Base-by-base conservation (phyloP, 1,284 basidiomycete genomes). In the Moesziomyces parantarcticus region DNA sequence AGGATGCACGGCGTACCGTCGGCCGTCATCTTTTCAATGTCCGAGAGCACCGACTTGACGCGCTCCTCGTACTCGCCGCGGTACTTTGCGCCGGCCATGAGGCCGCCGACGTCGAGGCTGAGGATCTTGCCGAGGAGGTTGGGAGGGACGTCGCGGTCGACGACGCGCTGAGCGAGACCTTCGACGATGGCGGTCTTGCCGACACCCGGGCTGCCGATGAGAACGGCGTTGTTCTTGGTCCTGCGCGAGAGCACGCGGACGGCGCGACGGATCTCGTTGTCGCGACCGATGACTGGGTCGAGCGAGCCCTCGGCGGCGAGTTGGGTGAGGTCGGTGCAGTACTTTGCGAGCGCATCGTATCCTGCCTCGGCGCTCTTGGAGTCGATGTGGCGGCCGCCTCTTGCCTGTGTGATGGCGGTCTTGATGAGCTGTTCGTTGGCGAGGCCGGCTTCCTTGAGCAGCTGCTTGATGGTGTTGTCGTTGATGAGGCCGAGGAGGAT, bases 31-130 rank as follows among this genome's bases (percentile, higher is more conserved):
- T 97, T 95, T 85, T 98, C 96, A 67, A 98, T 91, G 85, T 99
- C 97, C 84, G 84, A 81, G 51, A 98, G 86, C 62, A 98, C 93
- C 14, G 91, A 87, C 85, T 97, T 98, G 85, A 98, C 90, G 49
- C 96, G 91, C 84, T 99, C 96, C 85, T 99, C 96, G 85, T 95
- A 99, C 86, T 98, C 94, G 64, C 95, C 95, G 84, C 93, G 94
- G 87, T 93, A 96, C 84, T 93, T 94, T 36, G 94, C 95, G 54
- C 96, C 94, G 7, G 94, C 93, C 92, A 95, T 96, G 63, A 97
- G 88, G 0, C 94, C 92, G 73, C 94, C 96, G 90, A 97, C 92
- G 84, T 97, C 95, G 23, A 94, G 87, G 9, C 53, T 75, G 61
- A 90, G 92, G n/a, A 97, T 87, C 32, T 92, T 89, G 39, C 90